Conservation (phyloP, 106 monocot species). For the Platanthera zijinensis region DNA sequence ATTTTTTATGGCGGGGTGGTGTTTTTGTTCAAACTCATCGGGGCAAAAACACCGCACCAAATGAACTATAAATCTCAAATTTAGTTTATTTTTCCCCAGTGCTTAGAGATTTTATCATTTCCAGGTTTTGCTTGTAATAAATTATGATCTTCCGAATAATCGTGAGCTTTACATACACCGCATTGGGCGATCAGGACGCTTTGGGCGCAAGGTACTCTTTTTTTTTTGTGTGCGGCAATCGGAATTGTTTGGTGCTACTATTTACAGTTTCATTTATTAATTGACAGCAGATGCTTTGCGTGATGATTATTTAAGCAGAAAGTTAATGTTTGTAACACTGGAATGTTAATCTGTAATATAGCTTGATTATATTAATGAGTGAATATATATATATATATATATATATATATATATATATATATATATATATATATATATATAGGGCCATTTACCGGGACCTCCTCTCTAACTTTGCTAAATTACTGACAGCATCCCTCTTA, state of each 20-base stretch:
- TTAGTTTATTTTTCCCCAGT: not conserved
- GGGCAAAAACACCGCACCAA: too few relatives aligned
- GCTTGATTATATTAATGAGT: not conserved
- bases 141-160: conserved; percentile 90
- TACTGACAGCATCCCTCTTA: too few relatives aligned
- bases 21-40: too few relatives aligned
- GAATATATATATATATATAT: too few relatives aligned
- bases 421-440: too few relatives aligned
- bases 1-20: not conserved
- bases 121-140: conserved; percentile 87
- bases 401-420: too few relatives aligned
- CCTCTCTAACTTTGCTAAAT: too few relatives aligned
- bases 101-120: not conserved
- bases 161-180: conserved; percentile 90
- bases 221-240: not conserved
- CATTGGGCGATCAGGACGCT: conserved; percentile 96
- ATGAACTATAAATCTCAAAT: not conserved
- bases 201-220: conserved; percentile 81
- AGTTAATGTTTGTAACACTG: not conserved
- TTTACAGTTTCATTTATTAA: not conserved
- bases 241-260: not conserved
- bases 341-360: not conserved
- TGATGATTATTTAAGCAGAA: too few relatives aligned
- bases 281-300: not conserved
- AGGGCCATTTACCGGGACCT: too few relatives aligned